Conservation (phyloP, 352 stramenopile genomes). For the Pythium diclinum region DNA sequence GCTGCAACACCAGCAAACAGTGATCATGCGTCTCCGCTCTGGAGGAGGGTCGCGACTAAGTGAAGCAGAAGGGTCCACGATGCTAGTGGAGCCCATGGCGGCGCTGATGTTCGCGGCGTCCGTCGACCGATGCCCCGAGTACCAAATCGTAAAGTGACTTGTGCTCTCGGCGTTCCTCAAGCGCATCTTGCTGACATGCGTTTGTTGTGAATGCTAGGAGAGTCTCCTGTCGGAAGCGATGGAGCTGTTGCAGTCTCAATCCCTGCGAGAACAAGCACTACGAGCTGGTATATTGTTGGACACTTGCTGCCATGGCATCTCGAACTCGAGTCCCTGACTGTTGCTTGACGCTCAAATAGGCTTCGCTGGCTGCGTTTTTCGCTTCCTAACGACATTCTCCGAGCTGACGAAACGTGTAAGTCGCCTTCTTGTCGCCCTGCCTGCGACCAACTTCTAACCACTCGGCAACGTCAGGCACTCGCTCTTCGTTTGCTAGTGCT, state of each 20-base stretch:
- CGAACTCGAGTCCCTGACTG: neutral
- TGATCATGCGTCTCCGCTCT: conserved; percentile 39
- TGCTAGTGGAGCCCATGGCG: conserved; percentile 51
- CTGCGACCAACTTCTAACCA: neutral
- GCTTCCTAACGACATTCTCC: conserved; percentile 48
- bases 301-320: neutral
- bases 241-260: conserved; percentile 45
- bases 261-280: conserved; percentile 44
- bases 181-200: neutral
- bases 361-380: conserved; percentile 57
- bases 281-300: conserved; percentile 37
- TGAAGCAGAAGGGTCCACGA: conserved; percentile 51
- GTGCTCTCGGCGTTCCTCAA: neutral
- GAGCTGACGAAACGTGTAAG: conserved; percentile 57
- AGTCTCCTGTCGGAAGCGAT: conserved; percentile 50
- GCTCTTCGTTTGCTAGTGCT: conserved; percentile 54
- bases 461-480: conserved; percentile 33
- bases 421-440: conserved; percentile 1
- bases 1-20: conserved; percentile 45
- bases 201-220: conserved; percentile 33
- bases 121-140: conserved; percentile 54
- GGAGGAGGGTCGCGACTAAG: conserved; percentile 29
- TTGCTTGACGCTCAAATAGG: conserved; percentile 27
- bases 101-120: conserved; percentile 64
- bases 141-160: conserved; percentile 41